Percentiles rank a stretch among this genome's conserved stretches.
Evolutionary conservation across 305 asterid species (phyloP).

Genomic region (Rubia occidens): DNA sequence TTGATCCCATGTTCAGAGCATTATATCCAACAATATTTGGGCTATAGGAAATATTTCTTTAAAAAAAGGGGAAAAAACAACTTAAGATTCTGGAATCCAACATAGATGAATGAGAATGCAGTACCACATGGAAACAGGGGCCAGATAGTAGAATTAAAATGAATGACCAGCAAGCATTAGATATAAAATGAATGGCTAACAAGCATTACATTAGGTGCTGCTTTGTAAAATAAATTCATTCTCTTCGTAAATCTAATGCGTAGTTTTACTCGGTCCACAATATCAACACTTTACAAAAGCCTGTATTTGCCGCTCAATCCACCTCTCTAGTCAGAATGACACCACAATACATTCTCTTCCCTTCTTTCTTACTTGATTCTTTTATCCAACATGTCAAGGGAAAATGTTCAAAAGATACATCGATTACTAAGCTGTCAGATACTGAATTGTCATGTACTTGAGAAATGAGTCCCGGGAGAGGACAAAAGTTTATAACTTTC

Average conservation of each 20-base stretch:
- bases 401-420: slow-evolving; percentile 3
- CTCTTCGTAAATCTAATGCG: not conserved
- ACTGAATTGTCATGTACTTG: slow-evolving; percentile 22
- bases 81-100: slow-evolving; percentile 1
- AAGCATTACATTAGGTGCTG: not conserved
- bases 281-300: slow-evolving; percentile 6
- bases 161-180: not conserved
- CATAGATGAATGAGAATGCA: not conserved
- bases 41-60: too few species aligned
- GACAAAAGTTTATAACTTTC: slow-evolving; percentile 19
- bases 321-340: not conserved
- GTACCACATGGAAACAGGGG: not conserved
- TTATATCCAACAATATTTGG: not conserved
- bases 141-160: not conserved
- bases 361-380: not conserved
- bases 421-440: slow-evolving; percentile 11
- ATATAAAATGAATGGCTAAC: not conserved
- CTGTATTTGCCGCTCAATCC: not conserved
- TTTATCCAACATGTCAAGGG: not conserved
- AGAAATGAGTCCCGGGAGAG: slow-evolving; percentile 1
- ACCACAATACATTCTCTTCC: not conserved
- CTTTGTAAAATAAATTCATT: not conserved
- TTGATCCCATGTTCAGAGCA: not conserved
- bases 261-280: not conserved
- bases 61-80: not conserved